A percentile compares a stretch with the other conserved stretches of the same genome.
Evolutionary conservation across 1,139 yeast genomes (phyloP).

Genomic region (Hanseniaspora sp.): DNA sequence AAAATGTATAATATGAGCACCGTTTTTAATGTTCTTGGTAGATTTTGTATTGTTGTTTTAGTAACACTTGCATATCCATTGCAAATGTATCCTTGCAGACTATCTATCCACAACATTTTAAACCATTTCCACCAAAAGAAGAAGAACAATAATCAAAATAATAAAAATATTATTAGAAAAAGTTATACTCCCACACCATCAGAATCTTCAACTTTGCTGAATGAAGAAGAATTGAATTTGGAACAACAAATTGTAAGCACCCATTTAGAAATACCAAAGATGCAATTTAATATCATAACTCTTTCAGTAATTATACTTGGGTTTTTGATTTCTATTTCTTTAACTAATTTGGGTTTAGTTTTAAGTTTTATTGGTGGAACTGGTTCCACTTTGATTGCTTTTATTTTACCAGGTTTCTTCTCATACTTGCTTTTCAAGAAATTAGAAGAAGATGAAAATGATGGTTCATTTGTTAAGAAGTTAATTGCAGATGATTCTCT

Average conservation of each 20-base stretch:
- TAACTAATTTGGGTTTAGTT: conserved; percentile 70
- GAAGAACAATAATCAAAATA: conserved; percentile 11
- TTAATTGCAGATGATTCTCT: background rate
- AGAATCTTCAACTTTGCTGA: background rate
- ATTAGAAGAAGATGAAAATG: conserved; percentile 6
- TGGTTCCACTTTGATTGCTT: conserved; percentile 87
- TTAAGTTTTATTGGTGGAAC: conserved; percentile 91
- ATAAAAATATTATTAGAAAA: background rate
- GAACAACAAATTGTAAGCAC: conserved; percentile 26
- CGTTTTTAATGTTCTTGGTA: conserved; percentile 50
- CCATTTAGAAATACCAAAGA: conserved; percentile 30
- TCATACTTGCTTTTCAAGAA: conserved; percentile 32
- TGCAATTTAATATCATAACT: conserved; percentile 54
- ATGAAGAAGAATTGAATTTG: conserved; percentile 28
- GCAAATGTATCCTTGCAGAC: conserved; percentile 71
- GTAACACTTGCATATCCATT: conserved; percentile 62
- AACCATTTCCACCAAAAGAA: conserved; percentile 31
- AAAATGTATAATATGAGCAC: conserved; percentile 53
- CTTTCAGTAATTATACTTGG: conserved; percentile 49
- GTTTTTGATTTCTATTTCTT: conserved; percentile 64
- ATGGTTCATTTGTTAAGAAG: conserved; percentile 2
- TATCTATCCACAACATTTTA: conserved; percentile 58
- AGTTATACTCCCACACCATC: background rate
- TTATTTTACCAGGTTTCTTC: conserved; percentile 83
- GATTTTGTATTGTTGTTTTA: conserved; percentile 58